These are phyloP conservation scores for Sphagnum tenellum DNA, from an alignment of 225 moss, liverwort and hornwort species.

Conservation along the genomic window DNA sequence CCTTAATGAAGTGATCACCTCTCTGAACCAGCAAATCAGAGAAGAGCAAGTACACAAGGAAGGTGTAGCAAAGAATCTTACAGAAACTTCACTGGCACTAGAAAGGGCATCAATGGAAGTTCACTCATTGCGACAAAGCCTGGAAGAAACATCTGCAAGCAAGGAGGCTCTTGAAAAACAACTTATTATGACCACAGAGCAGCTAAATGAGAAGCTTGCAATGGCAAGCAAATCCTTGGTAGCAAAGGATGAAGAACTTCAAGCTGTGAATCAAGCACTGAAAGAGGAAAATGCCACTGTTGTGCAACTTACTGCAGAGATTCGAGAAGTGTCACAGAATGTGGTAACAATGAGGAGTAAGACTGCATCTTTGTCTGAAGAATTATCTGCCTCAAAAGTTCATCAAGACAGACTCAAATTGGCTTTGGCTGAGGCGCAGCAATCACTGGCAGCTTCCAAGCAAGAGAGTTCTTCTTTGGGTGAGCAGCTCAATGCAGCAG, in stretches of 20 bases:
- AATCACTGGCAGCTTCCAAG: slow-evolving; percentile 36
- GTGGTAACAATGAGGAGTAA: slow-evolving; percentile 13
- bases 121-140: too few species aligned
- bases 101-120: too few species aligned
- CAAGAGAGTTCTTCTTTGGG: slow-evolving; percentile 33
- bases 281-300: slow-evolving; percentile 20
- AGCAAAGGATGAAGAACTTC: slow-evolving; percentile 1
- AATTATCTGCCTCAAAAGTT: slow-evolving; percentile 17
- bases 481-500: slow-evolving; percentile 43
- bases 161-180: slow-evolving; percentile 30
- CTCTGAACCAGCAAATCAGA: too few species aligned
- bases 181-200: not conserved
- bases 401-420: slow-evolving; percentile 33
- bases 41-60: too few species aligned
- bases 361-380: slow-evolving; percentile 22
- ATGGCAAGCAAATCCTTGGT: not conserved
- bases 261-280: not conserved
- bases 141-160: slow-evolving; percentile 17
- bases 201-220: not conserved
- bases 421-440: slow-evolving; percentile 30
- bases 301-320: slow-evolving; percentile 11
- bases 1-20: too few species aligned
- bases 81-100: too few species aligned
- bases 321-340: slow-evolving; percentile 21
- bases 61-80: too few species aligned